A percentile compares a stretch with the other conserved stretches of the same genome.
Evolutionary conservation across 2,329 filamentous ascomycete genomes (phyloP).

Genomic region (Phyllosticta capitalensis): DNA sequence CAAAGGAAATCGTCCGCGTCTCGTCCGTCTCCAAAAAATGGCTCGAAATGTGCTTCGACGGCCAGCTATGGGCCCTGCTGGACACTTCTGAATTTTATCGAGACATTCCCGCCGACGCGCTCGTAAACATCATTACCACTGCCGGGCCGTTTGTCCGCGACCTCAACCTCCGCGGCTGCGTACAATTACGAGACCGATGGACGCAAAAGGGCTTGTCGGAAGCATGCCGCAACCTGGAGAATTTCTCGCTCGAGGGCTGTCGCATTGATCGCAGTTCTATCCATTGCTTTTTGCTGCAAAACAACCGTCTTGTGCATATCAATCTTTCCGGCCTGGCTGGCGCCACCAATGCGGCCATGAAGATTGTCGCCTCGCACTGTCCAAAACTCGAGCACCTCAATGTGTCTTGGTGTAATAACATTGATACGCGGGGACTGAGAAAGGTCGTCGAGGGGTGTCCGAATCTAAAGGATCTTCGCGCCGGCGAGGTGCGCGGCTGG

Average conservation of each 20-base stretch:
- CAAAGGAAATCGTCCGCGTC: conserved; percentile 69
- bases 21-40: conserved; percentile 72
- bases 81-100: conserved; percentile 79
- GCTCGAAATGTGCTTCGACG: conserved; percentile 80
- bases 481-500: conserved; percentile 73
- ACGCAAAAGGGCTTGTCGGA: conserved; percentile 67
- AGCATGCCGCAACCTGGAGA: conserved; percentile 76
- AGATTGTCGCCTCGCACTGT: conserved; percentile 73
- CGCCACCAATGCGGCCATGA: conserved; percentile 76
- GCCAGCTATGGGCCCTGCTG: conserved; percentile 80
- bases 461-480: conserved; percentile 67
- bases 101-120: conserved; percentile 71
- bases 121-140: conserved; percentile 74
- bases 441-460: conserved; percentile 64
- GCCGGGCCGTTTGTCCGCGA: conserved; percentile 87
- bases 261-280: conserved; percentile 71
- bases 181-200: conserved; percentile 79
- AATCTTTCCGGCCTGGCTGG: conserved; percentile 75
- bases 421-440: conserved; percentile 67
- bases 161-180: conserved; percentile 81
- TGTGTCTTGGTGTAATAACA: conserved; percentile 84
- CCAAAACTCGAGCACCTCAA: conserved; percentile 75
- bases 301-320: conserved; percentile 68
- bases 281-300: conserved; percentile 69
- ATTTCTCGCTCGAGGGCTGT: conserved; percentile 82